phyloP scores from a whole-genome alignment of 2,329 filamentous ascomycete genomes.

The Cladosporium cucumerinum region DNA sequence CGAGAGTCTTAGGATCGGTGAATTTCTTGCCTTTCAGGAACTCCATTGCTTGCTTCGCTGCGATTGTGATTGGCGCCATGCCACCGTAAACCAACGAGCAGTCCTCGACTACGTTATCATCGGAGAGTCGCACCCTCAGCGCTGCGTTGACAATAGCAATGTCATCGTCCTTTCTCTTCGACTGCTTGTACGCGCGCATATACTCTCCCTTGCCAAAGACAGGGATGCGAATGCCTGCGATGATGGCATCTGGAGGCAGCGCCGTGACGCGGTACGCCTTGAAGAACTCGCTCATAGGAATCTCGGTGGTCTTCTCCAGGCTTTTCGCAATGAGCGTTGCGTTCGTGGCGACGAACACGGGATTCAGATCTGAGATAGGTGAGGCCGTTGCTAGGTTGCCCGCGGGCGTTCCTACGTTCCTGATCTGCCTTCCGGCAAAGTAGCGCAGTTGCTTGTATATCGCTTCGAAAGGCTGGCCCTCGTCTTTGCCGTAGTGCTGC shows the following conservation, averaged over 20 bases:
- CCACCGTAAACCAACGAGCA: slow-evolving; percentile 87
- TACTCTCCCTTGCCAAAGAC: slow-evolving; percentile 75
- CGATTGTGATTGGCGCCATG: slow-evolving; percentile 89
- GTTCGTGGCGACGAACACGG: slow-evolving; percentile 84
- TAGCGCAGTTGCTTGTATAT: slow-evolving; percentile 92
- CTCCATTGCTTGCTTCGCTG: slow-evolving; percentile 72
- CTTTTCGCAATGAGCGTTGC: slow-evolving; percentile 79
- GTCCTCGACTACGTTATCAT: slow-evolving; percentile 66
- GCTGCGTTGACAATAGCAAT: slow-evolving; percentile 96
- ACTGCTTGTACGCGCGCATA: slow-evolving; percentile 89
- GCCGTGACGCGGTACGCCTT: slow-evolving; percentile 85
- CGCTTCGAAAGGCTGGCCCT: slow-evolving; percentile 78
- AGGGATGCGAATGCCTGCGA: slow-evolving; percentile 83
- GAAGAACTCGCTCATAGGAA: slow-evolving; percentile 93
- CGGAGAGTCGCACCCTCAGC: slow-evolving; percentile 68
- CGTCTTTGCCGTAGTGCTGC: slow-evolving; percentile 67
- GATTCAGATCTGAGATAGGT: slow-evolving; percentile 94
- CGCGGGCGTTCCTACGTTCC: slow-evolving; percentile 95
- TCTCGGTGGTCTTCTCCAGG: slow-evolving; percentile 67
- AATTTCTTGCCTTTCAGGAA: slow-evolving; percentile 76
- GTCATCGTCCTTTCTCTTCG: slow-evolving; percentile 96
- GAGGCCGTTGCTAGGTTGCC: slow-evolving; percentile 93
- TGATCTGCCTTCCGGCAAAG: slow-evolving; percentile 91
- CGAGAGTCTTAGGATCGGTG: slow-evolving; percentile 75
- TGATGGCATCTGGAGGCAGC: slow-evolving; percentile 74